These are phyloP conservation scores for Pseudoneurospora amorphoporcata DNA, from an alignment of 495 filamentous ascomycete genomes.

Conservation along the genomic window DNA sequence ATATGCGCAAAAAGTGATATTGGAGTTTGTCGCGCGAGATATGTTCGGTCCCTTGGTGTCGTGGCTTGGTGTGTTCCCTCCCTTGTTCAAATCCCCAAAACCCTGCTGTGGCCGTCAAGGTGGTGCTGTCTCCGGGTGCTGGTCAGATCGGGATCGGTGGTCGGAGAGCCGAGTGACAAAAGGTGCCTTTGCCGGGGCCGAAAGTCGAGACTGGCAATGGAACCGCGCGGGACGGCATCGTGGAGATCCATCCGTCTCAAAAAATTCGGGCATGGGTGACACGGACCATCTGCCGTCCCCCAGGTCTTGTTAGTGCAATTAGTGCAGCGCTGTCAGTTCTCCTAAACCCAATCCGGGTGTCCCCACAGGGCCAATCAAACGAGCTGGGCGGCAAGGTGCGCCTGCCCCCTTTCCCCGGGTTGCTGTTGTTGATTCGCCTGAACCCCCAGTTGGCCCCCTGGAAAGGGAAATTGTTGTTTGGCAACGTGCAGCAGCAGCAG, in stretches of 20 bases:
- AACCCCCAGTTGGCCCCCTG: slow-evolving; percentile 19
- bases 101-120: background rate
- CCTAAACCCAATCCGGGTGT: slow-evolving; percentile 15
- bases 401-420: slow-evolving; percentile 36
- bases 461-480: slow-evolving; percentile 40
- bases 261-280: slow-evolving; percentile 12
- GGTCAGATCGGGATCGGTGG: background rate
- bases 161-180: background rate
- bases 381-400: slow-evolving; percentile 14
- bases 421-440: no score
- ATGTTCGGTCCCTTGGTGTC: background rate
- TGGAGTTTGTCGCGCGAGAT: background rate
- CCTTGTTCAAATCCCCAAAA: background rate
- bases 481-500: slow-evolving; percentile 8
- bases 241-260: background rate
- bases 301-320: background rate
- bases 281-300: slow-evolving; percentile 16
- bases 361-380: slow-evolving; percentile 29
- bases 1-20: background rate
- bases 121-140: background rate
- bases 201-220: background rate
- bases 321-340: slow-evolving; percentile 5
- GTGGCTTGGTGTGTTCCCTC: background rate
- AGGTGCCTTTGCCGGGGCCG: background rate
- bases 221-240: background rate